Evolutionary conservation across 2,329 filamentous ascomycete species (phyloP).

Genomic region (Pseudocercospora eumusae): DNA sequence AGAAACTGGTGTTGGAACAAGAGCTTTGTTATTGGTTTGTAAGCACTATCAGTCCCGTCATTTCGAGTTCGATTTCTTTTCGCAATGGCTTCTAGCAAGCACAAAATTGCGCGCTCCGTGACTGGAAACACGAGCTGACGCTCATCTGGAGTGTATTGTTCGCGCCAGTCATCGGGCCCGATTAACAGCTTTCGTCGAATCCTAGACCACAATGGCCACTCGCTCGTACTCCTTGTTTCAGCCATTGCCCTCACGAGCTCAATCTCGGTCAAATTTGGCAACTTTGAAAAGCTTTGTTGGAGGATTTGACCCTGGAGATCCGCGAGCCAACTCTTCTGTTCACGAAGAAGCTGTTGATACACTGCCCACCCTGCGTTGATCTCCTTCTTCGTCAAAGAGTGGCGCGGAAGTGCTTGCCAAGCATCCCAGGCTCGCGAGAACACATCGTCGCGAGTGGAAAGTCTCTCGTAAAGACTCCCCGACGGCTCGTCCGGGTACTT

Average conservation of each 20-base stretch:
- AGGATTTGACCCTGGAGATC: constrained; percentile 20
- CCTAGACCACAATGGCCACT: constrained; percentile 26
- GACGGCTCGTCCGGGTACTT: not conserved
- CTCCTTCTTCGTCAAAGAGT: constrained; percentile 23
- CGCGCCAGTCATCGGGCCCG: constrained; percentile 17
- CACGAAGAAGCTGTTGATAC: constrained; percentile 5
- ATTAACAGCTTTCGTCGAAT: constrained; percentile 21
- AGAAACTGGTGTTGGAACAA: not conserved
- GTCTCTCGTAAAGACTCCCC: not conserved
- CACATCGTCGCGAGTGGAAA: not conserved
- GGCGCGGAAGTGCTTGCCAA: constrained; percentile 24
- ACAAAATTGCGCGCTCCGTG: not conserved
- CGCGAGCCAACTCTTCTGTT: constrained; percentile 25
- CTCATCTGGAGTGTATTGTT: not conserved
- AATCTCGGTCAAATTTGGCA: constrained; percentile 29
- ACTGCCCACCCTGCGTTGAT: constrained; percentile 20
- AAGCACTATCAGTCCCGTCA: not conserved
- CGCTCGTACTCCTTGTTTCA: constrained; percentile 13
- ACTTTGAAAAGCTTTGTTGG: constrained; percentile 23
- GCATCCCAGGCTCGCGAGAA: not conserved
- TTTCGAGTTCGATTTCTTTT: not conserved
- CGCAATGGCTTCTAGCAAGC: not conserved
- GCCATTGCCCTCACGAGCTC: constrained; percentile 11
- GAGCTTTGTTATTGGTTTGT: not conserved
- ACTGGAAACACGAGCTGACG: not conserved